phyloP scores from a whole-genome alignment of 208 protist genomes.

The Trypanosoma platydactyli region DNA sequence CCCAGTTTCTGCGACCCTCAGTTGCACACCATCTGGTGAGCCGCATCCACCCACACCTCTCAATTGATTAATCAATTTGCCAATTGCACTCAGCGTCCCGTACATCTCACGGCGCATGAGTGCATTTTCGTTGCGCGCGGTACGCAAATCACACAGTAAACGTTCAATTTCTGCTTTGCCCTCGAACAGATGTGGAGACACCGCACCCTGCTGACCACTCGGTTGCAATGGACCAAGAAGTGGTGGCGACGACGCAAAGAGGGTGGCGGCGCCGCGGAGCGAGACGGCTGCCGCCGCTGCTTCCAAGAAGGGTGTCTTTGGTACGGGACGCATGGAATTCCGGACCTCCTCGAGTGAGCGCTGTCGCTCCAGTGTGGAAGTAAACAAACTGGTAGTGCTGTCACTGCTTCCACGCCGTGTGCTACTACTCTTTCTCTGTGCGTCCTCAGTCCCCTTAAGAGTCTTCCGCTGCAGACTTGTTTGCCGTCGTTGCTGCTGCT shows the following conservation, averaged over 20 bases:
- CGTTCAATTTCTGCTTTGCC: background rate
- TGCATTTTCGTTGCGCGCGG: conserved; percentile 3
- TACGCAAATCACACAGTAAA: conserved; percentile 3
- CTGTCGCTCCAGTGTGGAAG: conserved; percentile 4
- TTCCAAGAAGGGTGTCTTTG: background rate
- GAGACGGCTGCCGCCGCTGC: background rate
- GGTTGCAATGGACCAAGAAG: background rate
- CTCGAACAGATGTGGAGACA: background rate
- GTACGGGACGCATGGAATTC: background rate
- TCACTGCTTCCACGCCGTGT: background rate
- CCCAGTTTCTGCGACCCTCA: too few relatives aligned
- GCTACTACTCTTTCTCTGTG: background rate
- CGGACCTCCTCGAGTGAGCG: background rate
- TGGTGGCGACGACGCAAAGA: too few relatives aligned
- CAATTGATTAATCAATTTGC: conserved; percentile 2
- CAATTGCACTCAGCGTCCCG: background rate
- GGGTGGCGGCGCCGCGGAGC: too few relatives aligned
- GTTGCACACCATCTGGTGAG: background rate
- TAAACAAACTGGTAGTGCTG: background rate
- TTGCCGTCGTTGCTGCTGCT: background rate
- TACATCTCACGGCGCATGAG: conserved; percentile 16
- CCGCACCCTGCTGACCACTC: background rate
- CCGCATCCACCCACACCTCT: background rate
- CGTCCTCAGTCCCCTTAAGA: too few relatives aligned
- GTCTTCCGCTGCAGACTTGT: too few relatives aligned